Conservation (phyloP, 225 moss, liverwort and hornwort species). For the Bryum argenteum region DNA sequence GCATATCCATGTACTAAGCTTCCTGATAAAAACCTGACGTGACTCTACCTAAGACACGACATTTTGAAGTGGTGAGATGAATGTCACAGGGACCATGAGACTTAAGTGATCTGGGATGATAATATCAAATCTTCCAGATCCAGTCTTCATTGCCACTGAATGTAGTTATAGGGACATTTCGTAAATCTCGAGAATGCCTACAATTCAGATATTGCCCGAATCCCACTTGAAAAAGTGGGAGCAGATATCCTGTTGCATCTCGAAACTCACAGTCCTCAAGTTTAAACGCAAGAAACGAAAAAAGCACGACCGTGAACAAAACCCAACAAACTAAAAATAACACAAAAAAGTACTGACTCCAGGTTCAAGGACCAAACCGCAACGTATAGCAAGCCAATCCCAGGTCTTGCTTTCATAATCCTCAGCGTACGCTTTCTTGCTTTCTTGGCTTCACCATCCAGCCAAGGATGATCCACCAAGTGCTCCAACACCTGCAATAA, state of each 20-base stretch:
- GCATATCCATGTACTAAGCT: slow-evolving; percentile 27
- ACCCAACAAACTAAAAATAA: slow-evolving; percentile 21
- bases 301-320: slow-evolving; percentile 12
- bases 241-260: slow-evolving; percentile 45
- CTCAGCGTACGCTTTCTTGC: slow-evolving; percentile 52
- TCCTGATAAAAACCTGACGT: not conserved
- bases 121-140: slow-evolving; percentile 34
- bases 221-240: slow-evolving; percentile 29
- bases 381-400: slow-evolving; percentile 87
- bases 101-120: slow-evolving; percentile 42
- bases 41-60: not conserved
- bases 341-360: slow-evolving; percentile 1
- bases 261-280: slow-evolving; percentile 36
- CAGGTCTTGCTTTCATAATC: slow-evolving; percentile 69
- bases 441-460: slow-evolving; percentile 38
- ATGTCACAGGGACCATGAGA: slow-evolving; percentile 49
- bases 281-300: slow-evolving; percentile 7
- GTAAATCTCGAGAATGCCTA: slow-evolving; percentile 44
- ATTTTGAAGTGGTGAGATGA: slow-evolving; percentile 25
- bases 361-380: slow-evolving; percentile 61
- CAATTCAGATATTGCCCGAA: slow-evolving; percentile 37
- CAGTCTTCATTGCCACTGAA: slow-evolving; percentile 42
- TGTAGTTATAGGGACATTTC: slow-evolving; percentile 45
- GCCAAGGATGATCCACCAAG: slow-evolving; percentile 61
- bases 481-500: slow-evolving; percentile 66